These are phyloP conservation scores for Candida takata DNA, from an alignment of 805 yeast species.

Conservation along the genomic window DNA sequence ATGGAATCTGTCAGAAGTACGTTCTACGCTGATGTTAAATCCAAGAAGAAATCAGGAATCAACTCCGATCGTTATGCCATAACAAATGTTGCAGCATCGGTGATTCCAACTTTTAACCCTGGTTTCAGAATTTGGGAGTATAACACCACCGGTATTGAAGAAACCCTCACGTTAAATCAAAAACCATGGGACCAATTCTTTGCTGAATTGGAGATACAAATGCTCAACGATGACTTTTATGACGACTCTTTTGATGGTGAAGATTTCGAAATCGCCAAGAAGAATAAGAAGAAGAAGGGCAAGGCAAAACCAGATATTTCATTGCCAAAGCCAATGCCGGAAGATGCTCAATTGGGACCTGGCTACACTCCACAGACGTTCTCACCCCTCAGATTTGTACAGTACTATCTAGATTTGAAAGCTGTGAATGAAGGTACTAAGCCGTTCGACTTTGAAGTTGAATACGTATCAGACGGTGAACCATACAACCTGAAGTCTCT, in stretches of 20 bases:
- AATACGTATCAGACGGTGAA: constrained; percentile 61
- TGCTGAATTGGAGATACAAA: constrained; percentile 32
- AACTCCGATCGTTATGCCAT: constrained; percentile 56
- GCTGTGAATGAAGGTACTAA: constrained; percentile 36
- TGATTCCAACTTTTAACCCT: constrained; percentile 82
- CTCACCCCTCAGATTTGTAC: constrained; percentile 66
- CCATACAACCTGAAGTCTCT: constrained; percentile 47
- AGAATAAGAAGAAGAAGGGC: constrained; percentile 22
- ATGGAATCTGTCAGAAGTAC: constrained; percentile 49
- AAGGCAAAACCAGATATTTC: constrained; percentile 45
- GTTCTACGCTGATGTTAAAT: constrained; percentile 36
- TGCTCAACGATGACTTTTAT: constrained; percentile 20
- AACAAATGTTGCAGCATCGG: constrained; percentile 63
- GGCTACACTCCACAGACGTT: constrained; percentile 66
- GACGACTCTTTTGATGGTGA: constrained; percentile 18
- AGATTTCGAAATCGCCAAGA: constrained; percentile 3
- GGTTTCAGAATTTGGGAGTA: constrained; percentile 84
- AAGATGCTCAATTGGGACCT: constrained; percentile 54
- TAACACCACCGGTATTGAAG: constrained; percentile 49
- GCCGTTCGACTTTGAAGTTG: constrained; percentile 52
- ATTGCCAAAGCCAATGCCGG: constrained; percentile 55
- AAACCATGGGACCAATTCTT: constrained; percentile 59
- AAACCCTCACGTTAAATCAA: constrained; percentile 10
- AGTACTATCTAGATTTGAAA: constrained; percentile 63
- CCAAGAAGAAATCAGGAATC: constrained; percentile 26